phyloP scores from a whole-genome alignment of 164 flowering plant species.

The Sextonia rubra region DNA sequence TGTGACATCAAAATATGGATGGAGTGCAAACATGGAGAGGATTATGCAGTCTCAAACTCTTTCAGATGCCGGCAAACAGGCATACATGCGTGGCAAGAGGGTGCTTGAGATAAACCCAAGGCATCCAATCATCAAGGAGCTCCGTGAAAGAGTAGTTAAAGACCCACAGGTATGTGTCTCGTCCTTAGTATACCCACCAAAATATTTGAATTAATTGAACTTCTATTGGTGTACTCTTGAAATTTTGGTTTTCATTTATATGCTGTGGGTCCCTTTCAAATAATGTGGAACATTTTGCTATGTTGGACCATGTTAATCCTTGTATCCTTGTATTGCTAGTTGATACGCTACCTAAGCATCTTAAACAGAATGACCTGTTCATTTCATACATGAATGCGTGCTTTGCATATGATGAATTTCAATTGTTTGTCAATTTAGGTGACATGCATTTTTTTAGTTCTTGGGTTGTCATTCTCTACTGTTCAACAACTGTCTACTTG shows the following conservation, averaged over 20 bases:
- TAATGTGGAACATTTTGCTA: too few species aligned
- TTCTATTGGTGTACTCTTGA: neutral
- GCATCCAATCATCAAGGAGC: slow-evolving; percentile 92
- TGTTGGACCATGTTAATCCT: too few species aligned
- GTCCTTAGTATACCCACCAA: neutral
- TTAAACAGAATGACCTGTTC: too few species aligned
- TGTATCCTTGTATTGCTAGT: too few species aligned
- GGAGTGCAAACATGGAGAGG: slow-evolving; percentile 98
- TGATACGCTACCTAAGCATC: too few species aligned
- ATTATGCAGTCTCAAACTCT: slow-evolving; percentile 97
- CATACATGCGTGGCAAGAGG: slow-evolving; percentile 94
- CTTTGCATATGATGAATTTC: neutral
- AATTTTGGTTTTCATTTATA: neutral
- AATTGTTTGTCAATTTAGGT: too few species aligned
- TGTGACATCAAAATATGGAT: slow-evolving; percentile 91
- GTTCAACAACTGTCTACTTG: neutral
- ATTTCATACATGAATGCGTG: too few species aligned
- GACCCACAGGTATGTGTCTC: slow-evolving; percentile 64
- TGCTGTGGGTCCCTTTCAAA: neutral
- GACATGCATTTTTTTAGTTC: too few species aligned
- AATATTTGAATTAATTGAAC: neutral
- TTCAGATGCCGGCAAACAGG: slow-evolving; percentile 89
- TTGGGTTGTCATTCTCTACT: too few species aligned
- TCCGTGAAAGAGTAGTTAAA: slow-evolving; percentile 63
- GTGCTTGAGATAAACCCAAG: slow-evolving; percentile 96